Conservation (phyloP, 768 basidiomycete species). For the Podaxis sp. region DNA sequence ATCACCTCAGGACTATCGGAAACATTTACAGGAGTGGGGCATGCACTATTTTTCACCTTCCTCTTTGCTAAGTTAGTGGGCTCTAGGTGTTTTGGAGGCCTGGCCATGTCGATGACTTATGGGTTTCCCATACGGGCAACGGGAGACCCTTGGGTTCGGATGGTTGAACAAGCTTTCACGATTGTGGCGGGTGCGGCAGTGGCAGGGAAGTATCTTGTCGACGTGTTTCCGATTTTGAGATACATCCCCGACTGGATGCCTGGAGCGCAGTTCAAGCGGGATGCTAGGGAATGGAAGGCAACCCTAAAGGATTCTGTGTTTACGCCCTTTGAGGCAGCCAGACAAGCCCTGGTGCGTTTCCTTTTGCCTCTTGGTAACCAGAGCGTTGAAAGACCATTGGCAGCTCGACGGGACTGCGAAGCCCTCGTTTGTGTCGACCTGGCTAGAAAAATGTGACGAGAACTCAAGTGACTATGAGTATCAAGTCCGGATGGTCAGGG, state of each 20-base stretch:
- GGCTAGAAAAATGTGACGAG: constrained; percentile 33
- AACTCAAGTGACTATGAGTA: constrained; percentile 30
- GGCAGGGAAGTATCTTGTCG: constrained; percentile 5
- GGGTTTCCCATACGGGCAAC: neutral
- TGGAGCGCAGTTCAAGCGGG: constrained; percentile 9
- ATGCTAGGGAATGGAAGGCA: neutral
- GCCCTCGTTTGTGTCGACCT: constrained; percentile 40
- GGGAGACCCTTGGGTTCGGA: neutral
- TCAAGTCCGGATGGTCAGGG: constrained; percentile 28
- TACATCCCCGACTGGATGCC: constrained; percentile 7
- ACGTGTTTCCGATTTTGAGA: constrained; percentile 3
- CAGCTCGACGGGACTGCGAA: constrained; percentile 41
- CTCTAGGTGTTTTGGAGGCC: neutral
- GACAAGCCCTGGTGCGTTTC: neutral
- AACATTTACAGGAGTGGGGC: neutral
- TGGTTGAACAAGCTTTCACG: neutral
- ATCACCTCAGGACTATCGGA: neutral
- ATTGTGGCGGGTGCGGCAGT: neutral
- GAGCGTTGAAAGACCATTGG: neutral
- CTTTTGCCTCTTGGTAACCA: neutral
- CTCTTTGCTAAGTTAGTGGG: neutral
- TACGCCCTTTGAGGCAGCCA: constrained; percentile 3
- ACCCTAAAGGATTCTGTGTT: neutral
- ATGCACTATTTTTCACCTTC: neutral
- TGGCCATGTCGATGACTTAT: neutral